These are phyloP conservation scores for Micractinium sp. DNA, from an alignment of 139 green algal species.

Conservation along the genomic window DNA sequence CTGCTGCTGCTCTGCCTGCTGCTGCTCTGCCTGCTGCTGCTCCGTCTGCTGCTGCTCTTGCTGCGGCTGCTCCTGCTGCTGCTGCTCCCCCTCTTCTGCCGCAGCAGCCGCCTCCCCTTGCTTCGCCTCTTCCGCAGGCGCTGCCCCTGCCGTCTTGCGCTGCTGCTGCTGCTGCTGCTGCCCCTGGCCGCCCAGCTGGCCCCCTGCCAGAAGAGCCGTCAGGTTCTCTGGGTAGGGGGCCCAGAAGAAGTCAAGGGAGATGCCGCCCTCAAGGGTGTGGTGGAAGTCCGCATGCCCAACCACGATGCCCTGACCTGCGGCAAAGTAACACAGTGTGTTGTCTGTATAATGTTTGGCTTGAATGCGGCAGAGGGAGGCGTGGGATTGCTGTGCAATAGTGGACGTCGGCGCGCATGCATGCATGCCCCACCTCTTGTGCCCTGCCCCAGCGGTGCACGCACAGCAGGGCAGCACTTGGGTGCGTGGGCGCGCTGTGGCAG, in stretches of 20 bases:
- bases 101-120: neutral
- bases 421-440: no score
- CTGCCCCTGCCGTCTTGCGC: neutral
- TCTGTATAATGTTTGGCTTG: neutral
- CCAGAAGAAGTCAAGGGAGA: conserved; percentile 18
- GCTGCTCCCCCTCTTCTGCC: neutral
- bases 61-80: neutral
- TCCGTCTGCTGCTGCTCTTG: neutral
- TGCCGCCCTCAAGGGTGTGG: conserved; percentile 14
- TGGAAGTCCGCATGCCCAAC: conserved; percentile 20
- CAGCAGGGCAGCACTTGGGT: no score
- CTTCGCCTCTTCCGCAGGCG: neutral
- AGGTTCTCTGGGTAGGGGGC: conserved; percentile 21
- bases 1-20: conserved; percentile 3
- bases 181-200: neutral
- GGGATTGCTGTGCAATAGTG: no score
- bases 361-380: neutral
- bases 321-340: neutral
- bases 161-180: conserved; percentile 13
- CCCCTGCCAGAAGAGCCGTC: conserved; percentile 1
- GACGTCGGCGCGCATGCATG: neutral
- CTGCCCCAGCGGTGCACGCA: no score
- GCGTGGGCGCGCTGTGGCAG: no score
- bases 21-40: neutral
- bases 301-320: conserved; percentile 21